phyloP scores from a whole-genome alignment of 768 basidiomycete genomes.

The Boletus edulis region DNA sequence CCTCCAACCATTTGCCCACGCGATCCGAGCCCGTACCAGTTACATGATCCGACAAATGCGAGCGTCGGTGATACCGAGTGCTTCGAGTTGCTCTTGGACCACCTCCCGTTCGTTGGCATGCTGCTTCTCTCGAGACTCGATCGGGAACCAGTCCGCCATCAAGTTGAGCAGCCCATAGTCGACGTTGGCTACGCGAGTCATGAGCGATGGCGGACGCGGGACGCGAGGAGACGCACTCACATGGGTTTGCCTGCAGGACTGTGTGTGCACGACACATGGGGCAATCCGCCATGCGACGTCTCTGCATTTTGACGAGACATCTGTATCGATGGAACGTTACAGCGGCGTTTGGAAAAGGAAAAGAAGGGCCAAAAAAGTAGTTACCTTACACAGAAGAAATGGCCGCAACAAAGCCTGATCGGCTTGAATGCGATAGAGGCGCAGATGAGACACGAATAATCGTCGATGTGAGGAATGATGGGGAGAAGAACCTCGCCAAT shows the following conservation, averaged over 20 bases:
- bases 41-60: slow-evolving; percentile 44
- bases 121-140: slow-evolving; percentile 73
- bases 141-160: slow-evolving; percentile 91
- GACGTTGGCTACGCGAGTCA: slow-evolving; percentile 55
- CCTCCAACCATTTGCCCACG: no score
- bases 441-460: slow-evolving; percentile 88
- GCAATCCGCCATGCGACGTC: slow-evolving; percentile 68
- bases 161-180: slow-evolving; percentile 80
- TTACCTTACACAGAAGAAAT: slow-evolving; percentile 74
- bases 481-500: slow-evolving; percentile 82
- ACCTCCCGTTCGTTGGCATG: slow-evolving; percentile 76
- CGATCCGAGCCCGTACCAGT: not conserved
- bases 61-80: slow-evolving; percentile 49
- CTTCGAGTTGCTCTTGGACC: slow-evolving; percentile 61
- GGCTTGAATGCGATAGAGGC: slow-evolving; percentile 92
- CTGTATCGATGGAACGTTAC: slow-evolving; percentile 25
- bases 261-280: slow-evolving; percentile 82
- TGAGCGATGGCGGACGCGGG: not conserved
- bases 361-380: not conserved
- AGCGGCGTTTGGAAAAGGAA: not conserved
- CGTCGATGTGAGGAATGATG: slow-evolving; percentile 73
- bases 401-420: slow-evolving; percentile 75
- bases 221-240: slow-evolving; percentile 42
- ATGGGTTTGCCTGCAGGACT: slow-evolving; percentile 71
- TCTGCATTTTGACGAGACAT: slow-evolving; percentile 90